A percentile compares a stretch with the other conserved stretches of the same genome.
phyloP scores from a whole-genome alignment of 345 rosid species.

The Litchi chinensis region DNA sequence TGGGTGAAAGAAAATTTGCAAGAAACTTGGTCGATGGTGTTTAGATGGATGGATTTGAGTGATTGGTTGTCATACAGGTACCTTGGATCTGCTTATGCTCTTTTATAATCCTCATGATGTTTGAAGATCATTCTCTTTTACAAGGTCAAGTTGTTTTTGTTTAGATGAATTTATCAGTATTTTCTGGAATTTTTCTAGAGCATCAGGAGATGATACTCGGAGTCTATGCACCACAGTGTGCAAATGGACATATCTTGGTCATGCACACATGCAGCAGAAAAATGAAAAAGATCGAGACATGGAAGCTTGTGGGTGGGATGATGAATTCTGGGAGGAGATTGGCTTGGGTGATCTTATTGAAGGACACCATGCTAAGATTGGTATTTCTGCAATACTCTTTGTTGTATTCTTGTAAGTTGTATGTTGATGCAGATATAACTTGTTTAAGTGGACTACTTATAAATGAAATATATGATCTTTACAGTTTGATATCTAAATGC shows the following conservation, averaged over 20 bases:
- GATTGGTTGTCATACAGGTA: constrained; percentile 97
- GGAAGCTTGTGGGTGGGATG: constrained; percentile 99
- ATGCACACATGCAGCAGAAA: constrained; percentile 92
- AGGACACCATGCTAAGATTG: constrained; percentile 96
- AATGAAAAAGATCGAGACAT: constrained; percentile 73
- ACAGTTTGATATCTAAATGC: constrained; percentile 1
- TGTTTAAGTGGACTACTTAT: too few relatives aligned
- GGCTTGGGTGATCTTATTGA: constrained; percentile 91
- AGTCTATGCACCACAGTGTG: constrained; percentile 96
- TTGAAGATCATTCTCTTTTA: constrained; percentile 12
- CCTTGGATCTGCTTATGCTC: constrained; percentile 11
- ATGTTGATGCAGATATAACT: too few relatives aligned
- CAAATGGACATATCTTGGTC: constrained; percentile 99
- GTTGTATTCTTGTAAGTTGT: constrained; percentile 21
- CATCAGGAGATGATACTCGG: constrained; percentile 95
- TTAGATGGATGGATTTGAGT: constrained; percentile 99
- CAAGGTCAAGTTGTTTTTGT: constrained; percentile 5
- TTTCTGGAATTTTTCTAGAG: constrained; percentile 44
- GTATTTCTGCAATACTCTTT: constrained; percentile 30
- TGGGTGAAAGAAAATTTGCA: constrained; percentile 97
- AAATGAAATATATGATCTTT: too few relatives aligned
- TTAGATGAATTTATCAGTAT: constrained; percentile 5
- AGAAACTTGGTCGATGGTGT: constrained; percentile 95
- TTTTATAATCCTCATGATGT: constrained; percentile 8
- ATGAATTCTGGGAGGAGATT: constrained; percentile 98